Percentiles rank a stretch among this genome's conserved stretches.
Conservation (phyloP, 2,329 filamentous ascomycete genomes). For the Sclerotinia trifoliorum region DNA sequence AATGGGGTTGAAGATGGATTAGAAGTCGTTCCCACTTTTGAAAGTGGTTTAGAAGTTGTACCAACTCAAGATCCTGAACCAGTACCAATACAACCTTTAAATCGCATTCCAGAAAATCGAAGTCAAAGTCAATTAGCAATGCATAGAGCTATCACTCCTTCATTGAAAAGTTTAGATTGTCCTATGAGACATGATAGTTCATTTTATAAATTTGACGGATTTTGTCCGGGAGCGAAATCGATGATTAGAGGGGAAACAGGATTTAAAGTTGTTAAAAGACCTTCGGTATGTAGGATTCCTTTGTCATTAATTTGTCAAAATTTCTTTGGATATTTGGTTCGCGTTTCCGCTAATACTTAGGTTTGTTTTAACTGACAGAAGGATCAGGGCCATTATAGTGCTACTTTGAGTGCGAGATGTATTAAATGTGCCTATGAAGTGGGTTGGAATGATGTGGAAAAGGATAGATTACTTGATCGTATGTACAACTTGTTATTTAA, state of each 20-base stretch:
- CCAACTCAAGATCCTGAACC: conserved; percentile 10
- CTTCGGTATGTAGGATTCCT: conserved; percentile 31
- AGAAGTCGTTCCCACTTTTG: conserved; percentile 28
- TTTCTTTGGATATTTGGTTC: not conserved
- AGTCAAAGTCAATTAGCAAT: conserved; percentile 23
- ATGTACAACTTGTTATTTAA: conserved; percentile 7
- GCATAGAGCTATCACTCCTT: conserved; percentile 29
- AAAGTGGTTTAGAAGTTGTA: conserved; percentile 21
- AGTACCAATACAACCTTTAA: not conserved
- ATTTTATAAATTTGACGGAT: conserved; percentile 38
- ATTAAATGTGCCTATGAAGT: conserved; percentile 39
- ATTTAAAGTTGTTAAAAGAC: conserved; percentile 37
- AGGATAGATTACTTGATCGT: conserved; percentile 35
- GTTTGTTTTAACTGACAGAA: conserved; percentile 24
- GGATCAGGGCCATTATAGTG: conserved; percentile 36
- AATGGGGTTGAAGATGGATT: conserved; percentile 33
- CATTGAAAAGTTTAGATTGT: conserved; percentile 34
- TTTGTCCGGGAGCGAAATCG: conserved; percentile 37
- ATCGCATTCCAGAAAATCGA: conserved; percentile 6
- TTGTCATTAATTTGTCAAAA: not conserved
- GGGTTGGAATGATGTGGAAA: conserved; percentile 37
- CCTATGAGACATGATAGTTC: conserved; percentile 37
- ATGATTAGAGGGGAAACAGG: conserved; percentile 36
- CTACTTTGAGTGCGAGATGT: conserved; percentile 36
- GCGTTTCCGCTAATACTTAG: conserved; percentile 20